phyloP scores from a whole-genome alignment of 345 rosid species.

The Aegle marmelos region DNA sequence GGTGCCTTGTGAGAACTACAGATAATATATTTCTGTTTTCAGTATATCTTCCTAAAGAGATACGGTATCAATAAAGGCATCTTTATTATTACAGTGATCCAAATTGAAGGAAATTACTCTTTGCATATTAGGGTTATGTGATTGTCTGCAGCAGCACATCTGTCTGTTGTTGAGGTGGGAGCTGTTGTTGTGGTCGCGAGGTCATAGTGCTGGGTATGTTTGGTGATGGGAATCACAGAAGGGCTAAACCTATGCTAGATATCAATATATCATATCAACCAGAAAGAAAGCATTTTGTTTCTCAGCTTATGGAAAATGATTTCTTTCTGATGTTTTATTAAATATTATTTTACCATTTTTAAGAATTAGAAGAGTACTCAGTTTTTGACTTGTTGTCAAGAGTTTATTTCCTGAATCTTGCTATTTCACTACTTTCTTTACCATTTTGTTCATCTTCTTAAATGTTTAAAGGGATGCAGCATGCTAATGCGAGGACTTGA shows the following conservation, averaged over 20 bases:
- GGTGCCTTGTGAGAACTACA: neutral
- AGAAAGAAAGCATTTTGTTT: neutral
- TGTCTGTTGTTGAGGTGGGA: neutral
- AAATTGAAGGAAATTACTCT: neutral
- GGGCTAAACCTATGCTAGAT: neutral
- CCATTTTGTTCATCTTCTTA: neutral
- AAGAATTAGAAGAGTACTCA: neutral
- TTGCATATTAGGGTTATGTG: neutral
- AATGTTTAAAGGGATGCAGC: neutral
- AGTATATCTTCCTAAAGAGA: neutral
- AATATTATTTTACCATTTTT: too few relatives aligned
- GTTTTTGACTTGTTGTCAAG: neutral
- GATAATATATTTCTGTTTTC: neutral
- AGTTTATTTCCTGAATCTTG: neutral
- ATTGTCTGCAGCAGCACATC: neutral
- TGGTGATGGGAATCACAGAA: neutral
- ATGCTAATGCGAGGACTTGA: constrained; percentile 1
- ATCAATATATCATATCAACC: neutral
- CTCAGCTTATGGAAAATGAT: neutral
- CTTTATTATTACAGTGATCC: neutral
- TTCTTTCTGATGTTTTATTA: neutral
- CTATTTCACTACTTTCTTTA: neutral
- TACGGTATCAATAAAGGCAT: neutral
- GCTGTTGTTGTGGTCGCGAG: neutral
- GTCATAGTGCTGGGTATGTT: neutral